Evolutionary conservation across 148 eudicot genomes (phyloP), one percentile per base, ranked within the genome.

Genomic region (Cornus florida): DNA sequence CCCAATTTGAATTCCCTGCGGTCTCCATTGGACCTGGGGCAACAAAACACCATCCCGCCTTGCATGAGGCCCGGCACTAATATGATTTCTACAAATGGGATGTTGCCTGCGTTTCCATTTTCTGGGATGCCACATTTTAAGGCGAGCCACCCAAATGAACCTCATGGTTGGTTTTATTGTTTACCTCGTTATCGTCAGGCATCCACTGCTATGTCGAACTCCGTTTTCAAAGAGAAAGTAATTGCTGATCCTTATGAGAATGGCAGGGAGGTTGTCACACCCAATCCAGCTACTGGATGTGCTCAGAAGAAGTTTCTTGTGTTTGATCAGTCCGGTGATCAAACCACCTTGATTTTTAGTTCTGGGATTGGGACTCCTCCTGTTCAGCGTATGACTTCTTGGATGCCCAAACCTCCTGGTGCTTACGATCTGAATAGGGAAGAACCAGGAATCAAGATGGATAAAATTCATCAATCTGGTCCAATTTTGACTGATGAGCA

Each of bases 301-400:
- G 78, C 86, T 74, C 88, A 79, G 39, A 96, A 96, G 86, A 90
- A 85, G 73, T 96, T 92, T 81, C 91, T 96, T 67, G 95, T 96
- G 50, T 96, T 96, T 82, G 99, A 96, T 87, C 97, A 90, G 74
- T 91, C 95, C 10, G 95, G 93, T 69, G 87, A 90, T 81, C 86
- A 92, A 75, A 96, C 98, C 8, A 96, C 98, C 31, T 66, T 93
- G 79, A 83, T 96, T 24, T 86, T 85, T 46, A 89, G 89, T 78
- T 86, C 91, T 24, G 90, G 88, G 74, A 79, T 86, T 60, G 84
- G 83, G 28, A 67, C 88, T 48, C 80, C 91, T 57, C 81, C 91
- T 22, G 78, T 80, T 67, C 87, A 82, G 53, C 80, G 73, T 56
- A 80, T 74, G 43, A 76, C 79, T 66, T 68, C 87, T 28, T 82